Percentiles rank a stretch among this genome's conserved stretches.
These are phyloP conservation scores for Pseudevernia furfuracea DNA, from an alignment of 495 filamentous ascomycete genomes.

Conservation along the genomic window DNA sequence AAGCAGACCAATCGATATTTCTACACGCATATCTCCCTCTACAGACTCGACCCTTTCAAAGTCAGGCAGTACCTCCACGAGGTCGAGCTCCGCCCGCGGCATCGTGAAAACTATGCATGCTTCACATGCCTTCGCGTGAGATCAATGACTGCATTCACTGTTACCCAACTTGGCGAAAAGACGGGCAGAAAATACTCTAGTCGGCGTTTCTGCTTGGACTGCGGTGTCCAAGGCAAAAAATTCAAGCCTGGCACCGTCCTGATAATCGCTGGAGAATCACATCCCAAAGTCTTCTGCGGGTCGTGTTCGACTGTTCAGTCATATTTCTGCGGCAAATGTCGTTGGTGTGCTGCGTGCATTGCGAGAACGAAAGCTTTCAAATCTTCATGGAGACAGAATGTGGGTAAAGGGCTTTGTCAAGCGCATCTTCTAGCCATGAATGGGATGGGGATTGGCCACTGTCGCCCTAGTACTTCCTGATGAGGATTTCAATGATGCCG, in stretches of 20 bases:
- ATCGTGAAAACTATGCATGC: not conserved
- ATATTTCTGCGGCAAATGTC: not conserved
- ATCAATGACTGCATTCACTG: not conserved
- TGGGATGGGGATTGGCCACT: not conserved
- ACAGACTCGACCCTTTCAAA: not conserved
- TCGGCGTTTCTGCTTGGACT: not conserved
- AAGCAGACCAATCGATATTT: slow-evolving; percentile 3
- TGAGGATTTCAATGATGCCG: too few species aligned
- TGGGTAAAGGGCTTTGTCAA: too few species aligned
- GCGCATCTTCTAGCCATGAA: not conserved
- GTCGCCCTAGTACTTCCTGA: too few species aligned
- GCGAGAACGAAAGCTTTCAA: not conserved
- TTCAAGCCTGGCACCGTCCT: not conserved
- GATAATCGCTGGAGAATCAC: not conserved
- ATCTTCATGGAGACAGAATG: too few species aligned
- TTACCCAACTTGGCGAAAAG: not conserved
- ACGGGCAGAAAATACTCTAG: not conserved
- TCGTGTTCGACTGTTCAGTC: not conserved
- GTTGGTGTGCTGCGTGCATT: not conserved
- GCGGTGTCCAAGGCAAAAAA: not conserved
- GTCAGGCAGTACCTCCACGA: not conserved
- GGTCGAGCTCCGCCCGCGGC: not conserved
- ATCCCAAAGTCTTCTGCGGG: not conserved
- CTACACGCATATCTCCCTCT: not conserved
- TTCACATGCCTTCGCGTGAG: not conserved